Percentiles rank a stretch among this genome's conserved stretches.
These are phyloP conservation scores for Acacia confusa DNA, from an alignment of 306 rosid genomes.

Conservation along the genomic window DNA sequence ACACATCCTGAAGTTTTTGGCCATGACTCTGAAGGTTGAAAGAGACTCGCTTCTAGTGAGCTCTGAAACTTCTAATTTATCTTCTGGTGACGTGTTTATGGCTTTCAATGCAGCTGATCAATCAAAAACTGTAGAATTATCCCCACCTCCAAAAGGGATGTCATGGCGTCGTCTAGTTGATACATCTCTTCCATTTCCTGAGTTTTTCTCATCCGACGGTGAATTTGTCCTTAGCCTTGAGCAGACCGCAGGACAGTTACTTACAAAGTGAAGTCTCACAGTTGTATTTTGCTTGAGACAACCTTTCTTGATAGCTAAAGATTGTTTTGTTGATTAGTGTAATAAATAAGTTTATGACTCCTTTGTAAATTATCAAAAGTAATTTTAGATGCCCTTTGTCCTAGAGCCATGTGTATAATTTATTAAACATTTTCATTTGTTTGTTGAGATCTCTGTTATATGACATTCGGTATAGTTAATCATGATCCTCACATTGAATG, in stretches of 20 bases:
- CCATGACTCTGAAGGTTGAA: slow-evolving; percentile 67
- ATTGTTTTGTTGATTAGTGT: neutral
- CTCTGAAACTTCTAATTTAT: slow-evolving; percentile 33
- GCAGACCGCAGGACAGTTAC: slow-evolving; percentile 38
- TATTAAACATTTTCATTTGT: too few relatives aligned
- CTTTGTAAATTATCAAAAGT: neutral
- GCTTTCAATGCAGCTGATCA: slow-evolving; percentile 70
- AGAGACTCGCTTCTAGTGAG: slow-evolving; percentile 22
- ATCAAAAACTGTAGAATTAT: slow-evolving; percentile 57
- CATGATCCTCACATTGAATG: too few relatives aligned
- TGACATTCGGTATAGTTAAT: too few relatives aligned
- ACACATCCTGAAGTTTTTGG: slow-evolving; percentile 76
- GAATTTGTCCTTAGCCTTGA: slow-evolving; percentile 45
- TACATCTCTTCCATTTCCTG: slow-evolving; percentile 86
- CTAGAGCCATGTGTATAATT: too few relatives aligned
- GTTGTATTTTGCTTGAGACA: slow-evolving; percentile 80
- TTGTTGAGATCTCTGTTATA: too few relatives aligned
- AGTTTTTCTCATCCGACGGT: slow-evolving; percentile 59
- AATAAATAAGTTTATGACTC: neutral
- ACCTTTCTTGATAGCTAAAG: slow-evolving; percentile 27
- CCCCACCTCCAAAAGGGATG: slow-evolving; percentile 54
- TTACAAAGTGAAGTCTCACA: slow-evolving; percentile 62
- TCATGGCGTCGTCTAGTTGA: slow-evolving; percentile 81
- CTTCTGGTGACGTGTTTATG: slow-evolving; percentile 56
- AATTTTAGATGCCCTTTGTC: too few relatives aligned